Base-by-base conservation (phyloP, 1,139 yeast genomes). In the Scheffersomyces insectosa region DNA sequence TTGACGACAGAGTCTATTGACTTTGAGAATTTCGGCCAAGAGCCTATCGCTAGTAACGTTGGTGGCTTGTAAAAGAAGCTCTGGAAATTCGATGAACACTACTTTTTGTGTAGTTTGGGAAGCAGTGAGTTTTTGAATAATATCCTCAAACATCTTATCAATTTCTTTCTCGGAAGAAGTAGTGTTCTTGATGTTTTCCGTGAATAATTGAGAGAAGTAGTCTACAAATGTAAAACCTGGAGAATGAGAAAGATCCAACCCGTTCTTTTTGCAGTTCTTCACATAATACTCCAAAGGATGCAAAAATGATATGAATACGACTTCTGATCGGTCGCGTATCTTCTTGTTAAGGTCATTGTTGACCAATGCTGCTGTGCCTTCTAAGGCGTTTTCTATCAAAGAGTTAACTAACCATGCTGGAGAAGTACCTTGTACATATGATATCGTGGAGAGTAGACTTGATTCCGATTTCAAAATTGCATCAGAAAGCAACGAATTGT, bases 371-470 rank as follows among this genome's bases (percentile, higher is more conserved):
- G 78, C 72, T 3, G 75, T 72, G 2, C 79, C 80, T 10, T 55
- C 50, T 13, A 79, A 48, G 11, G 74, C 58, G 46, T 67, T 74
- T 52, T 79, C 82, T 8, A 78, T 60, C 29, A 80, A 54, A 3
- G 79, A 67, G 33, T 68, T 75, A 5, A 79, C 57, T 29, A 87
- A 65, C 95, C 95, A 88, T 4, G 79, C 60, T 1, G 95, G 83
- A 14, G 81, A 73, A 0, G 89, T 84, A 0, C 88, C 85, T 46
- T 77, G 79, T 1, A 74, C 68, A 47, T 83, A 77, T 0, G 88
- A 73, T 2, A 86, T 64, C 1, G 80, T 55, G 1, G 79, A 68
- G 33, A 82, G 55, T 37, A 54, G 52, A 3, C 68, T 60, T 2
- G 44, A 12, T 2, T 38, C 28, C 1, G 62, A 63, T 33, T 20